These are phyloP conservation scores for Trapa bicornis DNA, from an alignment of 345 rosid species.

Conservation along the genomic window DNA sequence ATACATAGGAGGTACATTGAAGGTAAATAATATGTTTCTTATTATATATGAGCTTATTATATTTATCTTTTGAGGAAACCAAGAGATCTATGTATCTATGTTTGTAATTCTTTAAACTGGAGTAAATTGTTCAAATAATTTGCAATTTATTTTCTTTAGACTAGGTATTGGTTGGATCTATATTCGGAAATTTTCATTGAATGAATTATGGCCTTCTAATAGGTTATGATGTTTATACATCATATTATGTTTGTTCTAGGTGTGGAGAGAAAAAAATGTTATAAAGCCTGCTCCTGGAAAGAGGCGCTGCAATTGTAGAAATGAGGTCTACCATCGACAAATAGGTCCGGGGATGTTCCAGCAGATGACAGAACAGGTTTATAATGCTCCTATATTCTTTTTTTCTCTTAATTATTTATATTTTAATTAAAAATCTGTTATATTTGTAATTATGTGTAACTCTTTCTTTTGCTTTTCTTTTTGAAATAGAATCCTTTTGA, in stretches of 20 bases:
- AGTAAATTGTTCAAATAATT: too few relatives aligned
- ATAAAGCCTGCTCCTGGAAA: conserved; percentile 94
- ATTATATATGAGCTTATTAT: not conserved
- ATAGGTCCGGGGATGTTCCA: conserved; percentile 99
- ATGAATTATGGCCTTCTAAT: not conserved
- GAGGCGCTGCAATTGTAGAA: conserved; percentile 90
- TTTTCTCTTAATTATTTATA: not conserved
- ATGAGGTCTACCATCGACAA: conserved; percentile 95
- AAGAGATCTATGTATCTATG: not conserved
- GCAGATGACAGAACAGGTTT: conserved; percentile 97
- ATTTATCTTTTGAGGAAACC: not conserved
- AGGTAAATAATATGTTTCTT: conserved; percentile 31
- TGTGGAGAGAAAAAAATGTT: conserved; percentile 95
- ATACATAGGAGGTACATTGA: conserved; percentile 92
- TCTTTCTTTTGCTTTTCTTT: not conserved
- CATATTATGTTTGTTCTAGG: conserved; percentile 23
- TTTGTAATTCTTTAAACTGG: not conserved
- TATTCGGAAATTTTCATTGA: not conserved
- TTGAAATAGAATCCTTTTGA: too few relatives aligned
- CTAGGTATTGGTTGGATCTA: not conserved
- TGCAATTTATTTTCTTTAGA: not conserved
- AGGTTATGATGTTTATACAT: not conserved
- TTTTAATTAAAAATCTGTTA: not conserved
- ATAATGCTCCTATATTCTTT: not conserved
- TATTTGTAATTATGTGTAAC: not conserved